These are phyloP conservation scores for Cyberlindnera lachancei DNA, from an alignment of 805 yeast genomes.

Conservation along the genomic window DNA sequence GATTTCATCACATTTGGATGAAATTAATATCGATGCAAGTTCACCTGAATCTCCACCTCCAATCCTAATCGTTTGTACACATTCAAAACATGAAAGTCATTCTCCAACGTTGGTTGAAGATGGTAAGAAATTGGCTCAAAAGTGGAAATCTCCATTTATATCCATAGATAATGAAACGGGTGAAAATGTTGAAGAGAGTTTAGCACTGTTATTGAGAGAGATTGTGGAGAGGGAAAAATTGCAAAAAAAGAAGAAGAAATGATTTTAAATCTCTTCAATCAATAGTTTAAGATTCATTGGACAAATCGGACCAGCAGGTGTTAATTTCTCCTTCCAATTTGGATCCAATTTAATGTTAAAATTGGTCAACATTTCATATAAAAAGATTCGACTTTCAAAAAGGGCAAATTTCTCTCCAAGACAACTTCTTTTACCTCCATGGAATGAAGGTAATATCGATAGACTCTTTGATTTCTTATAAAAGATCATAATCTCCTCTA, in stretches of 20 bases:
- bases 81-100: slow-evolving; percentile 45
- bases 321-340: slow-evolving; percentile 40
- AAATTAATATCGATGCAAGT: slow-evolving; percentile 27
- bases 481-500: slow-evolving; percentile 29
- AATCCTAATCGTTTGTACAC: slow-evolving; percentile 59
- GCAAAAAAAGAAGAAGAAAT: slow-evolving; percentile 13
- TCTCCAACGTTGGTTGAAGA: slow-evolving; percentile 52
- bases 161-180: slow-evolving; percentile 48
- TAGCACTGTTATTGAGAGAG: slow-evolving; percentile 54
- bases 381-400: slow-evolving; percentile 33
- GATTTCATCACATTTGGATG: slow-evolving; percentile 24
- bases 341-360: slow-evolving; percentile 33
- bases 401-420: slow-evolving; percentile 53
- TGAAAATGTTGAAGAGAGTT: slow-evolving; percentile 45
- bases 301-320: slow-evolving; percentile 53
- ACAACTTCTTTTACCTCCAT: slow-evolving; percentile 55
- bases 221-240: slow-evolving; percentile 39
- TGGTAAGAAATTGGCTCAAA: slow-evolving; percentile 48
- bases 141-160: slow-evolving; percentile 62
- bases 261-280: slow-evolving; percentile 3
- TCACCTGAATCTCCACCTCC: slow-evolving; percentile 51
- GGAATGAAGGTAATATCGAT: slow-evolving; percentile 45
- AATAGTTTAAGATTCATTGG: slow-evolving; percentile 30
- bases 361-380: slow-evolving; percentile 29
- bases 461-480: slow-evolving; percentile 38